Evolutionary conservation across 2,329 filamentous ascomycete genomes (phyloP), one percentile per base, ranked within the genome.

Genomic region (Colletotrichum tamarilloi): DNA sequence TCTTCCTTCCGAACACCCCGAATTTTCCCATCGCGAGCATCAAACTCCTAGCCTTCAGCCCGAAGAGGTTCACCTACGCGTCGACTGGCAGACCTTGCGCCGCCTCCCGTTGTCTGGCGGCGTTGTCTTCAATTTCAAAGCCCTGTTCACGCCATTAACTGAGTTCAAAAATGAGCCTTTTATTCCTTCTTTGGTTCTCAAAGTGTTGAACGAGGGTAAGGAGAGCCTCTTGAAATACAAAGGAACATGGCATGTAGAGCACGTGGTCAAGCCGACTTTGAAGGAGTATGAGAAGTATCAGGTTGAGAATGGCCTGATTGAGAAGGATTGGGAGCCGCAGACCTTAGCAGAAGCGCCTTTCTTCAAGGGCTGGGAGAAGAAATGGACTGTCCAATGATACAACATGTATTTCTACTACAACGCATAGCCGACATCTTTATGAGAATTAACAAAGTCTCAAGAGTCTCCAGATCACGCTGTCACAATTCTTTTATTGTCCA

Each of bases 121-220:
- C 0, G 85, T 97, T 1, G 89, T 95, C 0, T 97, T 97, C 85
- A 97, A 97, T 81, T 97, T 96, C 88, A 97, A 96, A 79, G 94
- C 93, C 0, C 82, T 97, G 0, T 97, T 97, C 82, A 97, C 94
- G 0, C 93, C 93, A 0, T 80, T 97, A 0, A 80, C 86, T 0
- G 90, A 93, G 75, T 91, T 97, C 70, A 85, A 89, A 2, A 86
- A 93, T 69, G 95, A 97, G 80, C 89, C 93, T 0, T 93, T 91
- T 59, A 84, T 97, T 0, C 95, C 95, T 0, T 89, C 88, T 0
- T 80, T 97, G 5, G 66, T 95, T 2, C 81, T 91, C 2, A 93
- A 92, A 81, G 84, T 97, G 0, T 77, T 96, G n/a, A 88, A 85
- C 24, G 90, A 94, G 35, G 93, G 79, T 0, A 95, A 95, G 82